A percentile compares a stretch with the other conserved stretches of the same genome.
Conservation (phyloP, 768 basidiomycete species). For the Harrya chromipes region DNA sequence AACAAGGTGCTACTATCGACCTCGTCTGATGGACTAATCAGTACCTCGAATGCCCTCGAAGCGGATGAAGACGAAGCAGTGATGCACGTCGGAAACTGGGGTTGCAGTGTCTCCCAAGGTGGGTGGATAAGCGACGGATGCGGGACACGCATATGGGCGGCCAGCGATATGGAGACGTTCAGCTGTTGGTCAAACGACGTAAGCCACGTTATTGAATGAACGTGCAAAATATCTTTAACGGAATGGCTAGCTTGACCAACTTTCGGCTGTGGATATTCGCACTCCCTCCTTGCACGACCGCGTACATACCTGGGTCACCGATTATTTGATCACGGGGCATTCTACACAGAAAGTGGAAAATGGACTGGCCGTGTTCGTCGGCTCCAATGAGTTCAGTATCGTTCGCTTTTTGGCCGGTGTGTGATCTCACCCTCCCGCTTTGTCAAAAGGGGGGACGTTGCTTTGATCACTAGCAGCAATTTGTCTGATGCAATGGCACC, state of each 20-base stretch:
- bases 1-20: slow-evolving; percentile 65
- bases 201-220: slow-evolving; percentile 4
- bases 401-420: background rate
- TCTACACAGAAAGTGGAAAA: slow-evolving; percentile 15
- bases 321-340: slow-evolving; percentile 65
- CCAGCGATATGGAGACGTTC: slow-evolving; percentile 95
- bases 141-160: slow-evolving; percentile 64
- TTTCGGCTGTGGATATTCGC: slow-evolving; percentile 60
- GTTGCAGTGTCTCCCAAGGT: slow-evolving; percentile 73
- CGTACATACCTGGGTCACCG: slow-evolving; percentile 68
- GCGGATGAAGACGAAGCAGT: slow-evolving; percentile 87
- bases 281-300: slow-evolving; percentile 56
- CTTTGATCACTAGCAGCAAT: slow-evolving; percentile 47
- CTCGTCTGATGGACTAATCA: slow-evolving; percentile 82
- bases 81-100: slow-evolving; percentile 81
- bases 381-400: slow-evolving; percentile 64
- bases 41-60: slow-evolving; percentile 67
- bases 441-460: slow-evolving; percentile 51
- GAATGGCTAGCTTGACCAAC: slow-evolving; percentile 53
- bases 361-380: slow-evolving; percentile 57
- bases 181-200: slow-evolving; percentile 80
- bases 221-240: background rate
- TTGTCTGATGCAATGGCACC: slow-evolving; percentile 36
- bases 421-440: background rate
- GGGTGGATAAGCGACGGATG: slow-evolving; percentile 53